Evolutionary conservation across 495 filamentous ascomycete genomes (phyloP).

Genomic region (Rhypophila decipiens): DNA sequence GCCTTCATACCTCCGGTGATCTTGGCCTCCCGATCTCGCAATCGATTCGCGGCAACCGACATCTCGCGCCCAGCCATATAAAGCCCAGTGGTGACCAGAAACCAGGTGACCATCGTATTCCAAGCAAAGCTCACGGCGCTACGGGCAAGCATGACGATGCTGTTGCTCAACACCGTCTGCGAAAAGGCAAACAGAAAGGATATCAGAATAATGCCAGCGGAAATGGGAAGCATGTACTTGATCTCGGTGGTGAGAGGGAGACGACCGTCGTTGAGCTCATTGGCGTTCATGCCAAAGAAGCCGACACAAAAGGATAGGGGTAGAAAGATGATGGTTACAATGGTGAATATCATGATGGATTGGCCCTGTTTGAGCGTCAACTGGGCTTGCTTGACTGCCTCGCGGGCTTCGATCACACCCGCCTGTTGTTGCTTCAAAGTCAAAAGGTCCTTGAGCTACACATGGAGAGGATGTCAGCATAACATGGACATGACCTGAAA

Average conservation of each 20-base stretch:
- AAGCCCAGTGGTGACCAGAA: slow-evolving; percentile 12
- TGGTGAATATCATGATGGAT: slow-evolving; percentile 60
- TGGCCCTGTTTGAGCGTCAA: slow-evolving; percentile 52
- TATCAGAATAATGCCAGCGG: slow-evolving; percentile 25
- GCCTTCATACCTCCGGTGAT: slow-evolving; percentile 19
- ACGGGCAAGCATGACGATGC: slow-evolving; percentile 3
- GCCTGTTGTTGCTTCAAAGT: slow-evolving; percentile 61
- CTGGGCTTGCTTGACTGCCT: slow-evolving; percentile 52
- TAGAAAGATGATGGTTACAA: slow-evolving; percentile 54
- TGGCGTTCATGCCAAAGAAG: slow-evolving; percentile 36
- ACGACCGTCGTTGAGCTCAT: slow-evolving; percentile 17
- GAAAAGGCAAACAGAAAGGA: slow-evolving; percentile 30
- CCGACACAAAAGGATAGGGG: slow-evolving; percentile 31
- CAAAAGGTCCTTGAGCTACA: slow-evolving; percentile 41
- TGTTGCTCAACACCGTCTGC: slow-evolving; percentile 11
- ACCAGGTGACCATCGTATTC: slow-evolving; percentile 15
- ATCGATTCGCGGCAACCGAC: slow-evolving; percentile 1
- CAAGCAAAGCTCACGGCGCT: slow-evolving; percentile 11
- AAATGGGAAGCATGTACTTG: slow-evolving; percentile 27
- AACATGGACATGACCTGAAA: too few relatives aligned
- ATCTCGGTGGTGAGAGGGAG: slow-evolving; percentile 19
- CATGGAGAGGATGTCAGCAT: not conserved
- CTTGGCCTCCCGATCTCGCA: slow-evolving; percentile 11
- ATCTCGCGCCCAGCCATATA: slow-evolving; percentile 14
- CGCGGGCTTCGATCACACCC: slow-evolving; percentile 53